Conservation (phyloP, 805 yeast species). For the Saccharomycodes ludwigii region DNA sequence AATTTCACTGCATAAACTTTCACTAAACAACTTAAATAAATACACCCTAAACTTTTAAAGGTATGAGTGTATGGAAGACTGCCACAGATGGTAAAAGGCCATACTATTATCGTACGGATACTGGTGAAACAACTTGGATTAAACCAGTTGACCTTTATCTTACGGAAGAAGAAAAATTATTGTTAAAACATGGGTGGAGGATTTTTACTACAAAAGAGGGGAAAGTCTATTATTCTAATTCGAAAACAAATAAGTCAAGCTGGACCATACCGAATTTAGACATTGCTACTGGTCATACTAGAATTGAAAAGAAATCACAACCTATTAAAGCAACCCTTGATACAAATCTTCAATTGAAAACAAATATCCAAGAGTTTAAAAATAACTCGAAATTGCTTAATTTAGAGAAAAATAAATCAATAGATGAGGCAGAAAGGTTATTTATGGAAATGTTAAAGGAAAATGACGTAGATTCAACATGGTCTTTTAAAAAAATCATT, state of each 20-base stretch:
- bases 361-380: neutral
- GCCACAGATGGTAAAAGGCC: constrained; percentile 44
- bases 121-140: constrained; percentile 71
- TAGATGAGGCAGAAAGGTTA: constrained; percentile 28
- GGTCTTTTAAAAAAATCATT: constrained; percentile 64
- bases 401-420: constrained; percentile 13
- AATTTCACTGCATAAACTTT: neutral
- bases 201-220: constrained; percentile 43
- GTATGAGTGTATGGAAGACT: constrained; percentile 42
- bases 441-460: constrained; percentile 44
- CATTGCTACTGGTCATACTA: neutral
- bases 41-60: constrained; percentile 1
- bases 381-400: constrained; percentile 20
- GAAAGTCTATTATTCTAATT: constrained; percentile 55
- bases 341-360: too few species aligned
- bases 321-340: too few species aligned
- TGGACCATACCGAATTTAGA: constrained; percentile 60
- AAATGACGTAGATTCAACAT: constrained; percentile 51
- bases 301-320: too few species aligned
- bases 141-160: constrained; percentile 44
- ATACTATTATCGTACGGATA: constrained; percentile 57
- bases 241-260: constrained; percentile 49
- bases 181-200: constrained; percentile 43
- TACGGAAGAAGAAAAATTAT: constrained; percentile 31
- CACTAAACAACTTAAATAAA: neutral